Evolutionary conservation across 2,329 filamentous ascomycete genomes (phyloP).

Genomic region (Leptodontidium sp.): DNA sequence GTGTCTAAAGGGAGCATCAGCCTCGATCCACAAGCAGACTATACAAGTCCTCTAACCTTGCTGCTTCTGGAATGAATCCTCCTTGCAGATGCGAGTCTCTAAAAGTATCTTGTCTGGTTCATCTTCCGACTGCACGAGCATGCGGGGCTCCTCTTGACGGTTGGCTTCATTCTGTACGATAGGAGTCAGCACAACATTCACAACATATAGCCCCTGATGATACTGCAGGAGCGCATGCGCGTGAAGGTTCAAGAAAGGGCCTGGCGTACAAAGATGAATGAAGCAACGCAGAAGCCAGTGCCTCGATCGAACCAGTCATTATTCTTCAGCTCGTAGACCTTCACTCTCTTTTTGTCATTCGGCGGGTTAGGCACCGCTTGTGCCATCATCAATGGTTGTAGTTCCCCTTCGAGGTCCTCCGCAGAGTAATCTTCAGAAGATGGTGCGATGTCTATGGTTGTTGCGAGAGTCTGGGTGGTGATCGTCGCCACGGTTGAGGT

Average conservation of each 20-base stretch:
- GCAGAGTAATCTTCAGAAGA: conserved; percentile 60
- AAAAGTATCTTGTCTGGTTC: conserved; percentile 83
- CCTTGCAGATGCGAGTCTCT: conserved; percentile 88
- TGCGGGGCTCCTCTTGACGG: conserved; percentile 80
- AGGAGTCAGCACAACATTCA: conserved; percentile 41
- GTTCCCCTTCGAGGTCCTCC: conserved; percentile 60
- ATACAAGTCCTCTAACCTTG: conserved; percentile 69
- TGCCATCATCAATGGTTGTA: conserved; percentile 74
- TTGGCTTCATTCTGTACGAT: conserved; percentile 60
- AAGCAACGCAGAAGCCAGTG: conserved; percentile 90
- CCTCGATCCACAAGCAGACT: conserved; percentile 38
- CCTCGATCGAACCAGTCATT: conserved; percentile 99
- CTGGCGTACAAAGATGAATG: conserved; percentile 43
- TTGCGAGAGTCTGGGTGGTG: conserved; percentile 35
- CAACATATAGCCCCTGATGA: conserved; percentile 22
- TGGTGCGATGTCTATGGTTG: conserved; percentile 58
- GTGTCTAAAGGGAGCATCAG: conserved; percentile 70
- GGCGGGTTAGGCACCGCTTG: conserved; percentile 69
- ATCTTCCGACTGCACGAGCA: conserved; percentile 93
- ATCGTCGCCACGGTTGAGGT: conserved; percentile 42
- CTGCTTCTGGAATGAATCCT: conserved; percentile 98
- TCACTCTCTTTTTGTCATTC: conserved; percentile 81
- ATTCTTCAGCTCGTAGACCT: conserved; percentile 97
- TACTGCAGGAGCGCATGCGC: conserved; percentile 25
- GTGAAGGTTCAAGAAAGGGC: not conserved